Evolutionary conservation across 108 stramenopile genomes (phyloP).

Genomic region (Mayamaea pseudoterrestris): DNA sequence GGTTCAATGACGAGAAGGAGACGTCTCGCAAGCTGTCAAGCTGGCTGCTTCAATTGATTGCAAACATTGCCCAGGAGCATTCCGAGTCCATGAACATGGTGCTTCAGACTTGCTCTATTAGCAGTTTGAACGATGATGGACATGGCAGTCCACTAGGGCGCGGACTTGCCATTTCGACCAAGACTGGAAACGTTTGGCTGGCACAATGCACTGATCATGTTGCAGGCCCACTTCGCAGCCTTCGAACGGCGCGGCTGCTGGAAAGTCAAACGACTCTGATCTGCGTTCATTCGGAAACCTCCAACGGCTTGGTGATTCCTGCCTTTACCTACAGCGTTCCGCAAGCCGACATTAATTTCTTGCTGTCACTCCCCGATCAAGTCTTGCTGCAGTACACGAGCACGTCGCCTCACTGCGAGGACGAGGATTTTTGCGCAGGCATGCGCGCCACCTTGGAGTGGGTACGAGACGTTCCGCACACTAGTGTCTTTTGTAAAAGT

Average conservation of each 20-base stretch:
- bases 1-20: slow-evolving; percentile 47
- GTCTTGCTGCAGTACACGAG: slow-evolving; percentile 41
- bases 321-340: slow-evolving; percentile 41
- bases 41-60: slow-evolving; percentile 41
- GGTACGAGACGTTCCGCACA: neutral
- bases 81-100: slow-evolving; percentile 27
- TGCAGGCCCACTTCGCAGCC: slow-evolving; percentile 31
- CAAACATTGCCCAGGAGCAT: slow-evolving; percentile 29
- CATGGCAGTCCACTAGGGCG: slow-evolving; percentile 45
- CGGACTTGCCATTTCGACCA: slow-evolving; percentile 47
- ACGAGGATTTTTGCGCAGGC: slow-evolving; percentile 42
- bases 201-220: slow-evolving; percentile 22
- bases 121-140: slow-evolving; percentile 33
- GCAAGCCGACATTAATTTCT: slow-evolving; percentile 19
- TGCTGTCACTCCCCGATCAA: slow-evolving; percentile 44
- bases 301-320: slow-evolving; percentile 21
- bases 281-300: slow-evolving; percentile 25
- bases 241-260: slow-evolving; percentile 56
- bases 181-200: slow-evolving; percentile 45
- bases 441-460: slow-evolving; percentile 20
- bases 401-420: slow-evolving; percentile 67
- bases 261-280: slow-evolving; percentile 8
- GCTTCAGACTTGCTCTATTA: slow-evolving; percentile 46
- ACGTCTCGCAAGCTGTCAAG: slow-evolving; percentile 35
- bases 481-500: neutral